Evolutionary conservation across 2,329 filamentous ascomycete genomes (phyloP).

Genomic region (Talaromyces atroroseus): DNA sequence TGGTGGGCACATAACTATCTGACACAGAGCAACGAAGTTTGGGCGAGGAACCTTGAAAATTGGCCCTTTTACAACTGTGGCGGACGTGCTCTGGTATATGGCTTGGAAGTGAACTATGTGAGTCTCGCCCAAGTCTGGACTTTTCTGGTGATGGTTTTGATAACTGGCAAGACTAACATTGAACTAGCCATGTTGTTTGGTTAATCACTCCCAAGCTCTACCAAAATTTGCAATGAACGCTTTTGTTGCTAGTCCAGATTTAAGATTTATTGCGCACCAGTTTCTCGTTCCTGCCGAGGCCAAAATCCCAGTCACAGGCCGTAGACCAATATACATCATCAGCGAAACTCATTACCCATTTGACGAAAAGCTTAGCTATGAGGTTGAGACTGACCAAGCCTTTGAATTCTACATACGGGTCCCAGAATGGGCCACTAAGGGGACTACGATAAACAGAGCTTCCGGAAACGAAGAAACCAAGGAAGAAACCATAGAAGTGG

Average conservation of each 20-base stretch:
- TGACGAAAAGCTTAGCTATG: slow-evolving; percentile 7
- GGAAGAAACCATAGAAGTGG: slow-evolving; percentile 10
- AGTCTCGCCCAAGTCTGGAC: neutral
- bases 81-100: slow-evolving; percentile 11
- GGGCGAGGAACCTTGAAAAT: slow-evolving; percentile 11
- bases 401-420: slow-evolving; percentile 12
- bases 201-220: slow-evolving; percentile 13
- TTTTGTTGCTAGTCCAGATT: slow-evolving; percentile 11
- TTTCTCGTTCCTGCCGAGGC: slow-evolving; percentile 11
- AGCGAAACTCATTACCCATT: slow-evolving; percentile 13
- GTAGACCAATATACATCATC: slow-evolving; percentile 6
- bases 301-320: slow-evolving; percentile 8
- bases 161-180: neutral
- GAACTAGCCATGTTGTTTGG: slow-evolving; percentile 13
- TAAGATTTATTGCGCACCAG: slow-evolving; percentile 9
- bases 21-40: slow-evolving; percentile 11
- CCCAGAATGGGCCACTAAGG: slow-evolving; percentile 11
- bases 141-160: neutral
- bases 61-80: slow-evolving; percentile 14
- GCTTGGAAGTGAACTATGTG: slow-evolving; percentile 13
- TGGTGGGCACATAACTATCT: slow-evolving; percentile 14
- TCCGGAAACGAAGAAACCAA: neutral
- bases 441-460: slow-evolving; percentile 5
- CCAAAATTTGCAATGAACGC: slow-evolving; percentile 14
- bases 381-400: slow-evolving; percentile 5